Base-by-base conservation (phyloP, 106 monocot species). In the Iris macrosiphon region DNA sequence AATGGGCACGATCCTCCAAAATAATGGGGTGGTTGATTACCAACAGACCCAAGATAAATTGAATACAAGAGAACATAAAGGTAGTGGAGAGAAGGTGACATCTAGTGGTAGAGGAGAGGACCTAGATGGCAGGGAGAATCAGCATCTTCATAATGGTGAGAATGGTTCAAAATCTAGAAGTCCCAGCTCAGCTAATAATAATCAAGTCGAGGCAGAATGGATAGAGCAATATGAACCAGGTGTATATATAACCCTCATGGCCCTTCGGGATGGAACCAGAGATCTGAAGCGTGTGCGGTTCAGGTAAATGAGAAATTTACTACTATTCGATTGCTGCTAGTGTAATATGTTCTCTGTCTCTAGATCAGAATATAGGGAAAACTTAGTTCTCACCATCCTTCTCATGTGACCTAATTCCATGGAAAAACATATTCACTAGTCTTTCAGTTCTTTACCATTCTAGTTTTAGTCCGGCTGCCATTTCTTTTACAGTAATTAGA, bases 271-370 rank as follows among this genome's bases (percentile, higher is more conserved):
- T 68, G 62, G 74, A 30, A 68, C 49, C 25, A 52, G 55, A 56
- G 74, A 74, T 51, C 54, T 74, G 35, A 74, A 74, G 66, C 39
- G 73, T 25, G 66, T 74, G 16, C 52, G 73, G 46, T 74, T 74
- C 61, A 74, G 73, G 73, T 74, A 55, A 3, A 22, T 35, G 13
- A 22, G n/a, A 35, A 55, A 33, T 44, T 19, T 4, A 8, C 17
- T 10, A 5, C n/a, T 34, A 4, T n/a, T 33, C 23, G 33, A 20
- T 25, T 7, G 25, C n/a, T 23, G 12, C 2, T 34, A 2, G 2
- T 54, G 8, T 14, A 16, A 15, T 16, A 33, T 19, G 1, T 54
- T 17, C 17, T 12, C 33, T 18, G 14, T 15, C 2, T 32, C 5
- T 6, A 2, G 19, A 33, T 13, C 7, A 4, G 6, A 4, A 1